Evolutionary conservation across 1,139 yeast genomes (phyloP), one percentile per base, ranked within the genome.

Genomic region (Yamadazyma dendronema): DNA sequence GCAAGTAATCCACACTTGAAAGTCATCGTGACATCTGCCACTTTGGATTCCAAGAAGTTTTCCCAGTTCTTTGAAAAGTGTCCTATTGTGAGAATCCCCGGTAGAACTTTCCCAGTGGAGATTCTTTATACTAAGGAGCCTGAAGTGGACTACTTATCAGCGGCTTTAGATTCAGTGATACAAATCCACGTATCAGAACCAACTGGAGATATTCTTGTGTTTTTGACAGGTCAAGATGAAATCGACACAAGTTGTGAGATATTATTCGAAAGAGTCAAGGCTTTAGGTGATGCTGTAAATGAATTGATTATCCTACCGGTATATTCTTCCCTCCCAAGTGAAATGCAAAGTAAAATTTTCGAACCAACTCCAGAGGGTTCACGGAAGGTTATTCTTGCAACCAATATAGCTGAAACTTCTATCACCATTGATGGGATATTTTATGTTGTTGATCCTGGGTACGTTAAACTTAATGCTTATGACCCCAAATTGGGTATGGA

Each of bases 201-300:
- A 0, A 66, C 72, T 2, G 96, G 96, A 28, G 96, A 88, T 56
- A 86, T 88, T 26, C 61, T 88, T 31, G 95, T 88, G 7, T 88
- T 88, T 53, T 64, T 88, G 43, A 87, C 96, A 0, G 96, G 96
- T 54, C 92, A 87, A 53, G 96, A 88, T 43, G 96, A 88, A 54
- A 90, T 90, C 53, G 98, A 90, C 53, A 82, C 95, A 0, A 81
- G 94, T 42, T 86, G 94, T 54, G 95, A 87, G 51, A 77, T 81
- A 0, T 60, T 89, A 5, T 73, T 62, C 42, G 85, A 84, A 44
- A 69, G 88, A 41, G 74, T 84, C 55, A 80, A 84, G 48, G 71
- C 78, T 0, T 59, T 89, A 36, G 90, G 88, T 3, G 75, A 79
- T 25, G 61, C 76, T 0, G 74, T 78, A 0, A 74, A 81, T 0